Percentiles rank a stretch among this genome's conserved stretches.
Conservation (phyloP, 1,284 basidiomycete species). For the Fomitopsis schrenkii region DNA sequence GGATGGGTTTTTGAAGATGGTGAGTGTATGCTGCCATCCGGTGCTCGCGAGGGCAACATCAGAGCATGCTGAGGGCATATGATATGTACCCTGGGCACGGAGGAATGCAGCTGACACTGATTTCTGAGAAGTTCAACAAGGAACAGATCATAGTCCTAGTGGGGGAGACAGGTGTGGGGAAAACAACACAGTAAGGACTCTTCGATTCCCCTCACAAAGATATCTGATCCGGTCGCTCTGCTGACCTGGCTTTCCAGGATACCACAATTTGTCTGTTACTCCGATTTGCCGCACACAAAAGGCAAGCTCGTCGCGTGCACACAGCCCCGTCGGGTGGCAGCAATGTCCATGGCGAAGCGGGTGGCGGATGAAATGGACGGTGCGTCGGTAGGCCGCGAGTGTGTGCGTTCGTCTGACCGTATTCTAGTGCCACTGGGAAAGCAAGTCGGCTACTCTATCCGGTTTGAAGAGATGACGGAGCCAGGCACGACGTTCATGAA, state of each 20-base stretch:
- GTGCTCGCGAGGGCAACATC: constrained; percentile 32
- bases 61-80: constrained; percentile 26
- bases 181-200: constrained; percentile 88
- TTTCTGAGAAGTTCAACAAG: constrained; percentile 60
- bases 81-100: constrained; percentile 12
- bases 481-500: constrained; percentile 89
- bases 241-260: constrained; percentile 40
- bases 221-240: not conserved
- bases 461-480: constrained; percentile 98
- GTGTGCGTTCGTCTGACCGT: not conserved
- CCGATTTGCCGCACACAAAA: constrained; percentile 85
- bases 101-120: constrained; percentile 27
- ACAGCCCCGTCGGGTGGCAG: constrained; percentile 94
- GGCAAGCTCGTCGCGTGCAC: constrained; percentile 96
- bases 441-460: constrained; percentile 97
- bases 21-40: not conserved
- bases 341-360: constrained; percentile 97
- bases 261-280: constrained; percentile 94
- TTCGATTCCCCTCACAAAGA: too few relatives aligned
- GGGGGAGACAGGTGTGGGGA: constrained; percentile 97
- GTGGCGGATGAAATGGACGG: constrained; percentile 99
- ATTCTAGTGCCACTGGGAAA: constrained; percentile 79
- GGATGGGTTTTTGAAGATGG: constrained; percentile 83
- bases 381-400: constrained; percentile 33
- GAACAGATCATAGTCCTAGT: constrained; percentile 96